Conservation (phyloP, 371 early-diverging fungal species). For the Syncephalastrum sp. region DNA sequence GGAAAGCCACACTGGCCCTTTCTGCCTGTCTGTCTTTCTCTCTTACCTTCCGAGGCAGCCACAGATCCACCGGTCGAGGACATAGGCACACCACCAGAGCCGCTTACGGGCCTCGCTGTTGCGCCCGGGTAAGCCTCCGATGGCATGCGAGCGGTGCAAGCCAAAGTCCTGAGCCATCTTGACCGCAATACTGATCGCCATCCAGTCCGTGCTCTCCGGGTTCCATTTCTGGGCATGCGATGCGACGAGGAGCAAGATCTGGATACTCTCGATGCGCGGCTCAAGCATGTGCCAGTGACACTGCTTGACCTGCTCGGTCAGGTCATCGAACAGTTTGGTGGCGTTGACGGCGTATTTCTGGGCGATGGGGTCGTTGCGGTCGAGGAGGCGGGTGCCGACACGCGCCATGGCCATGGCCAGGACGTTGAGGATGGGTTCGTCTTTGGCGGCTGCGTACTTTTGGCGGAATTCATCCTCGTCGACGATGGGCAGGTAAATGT, state of each 20-base stretch:
- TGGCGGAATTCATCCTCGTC: conserved; percentile 38
- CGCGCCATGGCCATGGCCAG: conserved; percentile 25
- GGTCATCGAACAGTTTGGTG: conserved; percentile 11
- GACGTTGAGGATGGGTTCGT: conserved; percentile 8
- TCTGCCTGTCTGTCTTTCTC: background rate
- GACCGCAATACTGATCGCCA: conserved; percentile 36
- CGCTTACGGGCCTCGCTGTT: conserved; percentile 25
- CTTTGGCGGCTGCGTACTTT: conserved; percentile 9
- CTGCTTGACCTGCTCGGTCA: conserved; percentile 13
- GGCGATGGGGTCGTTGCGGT: conserved; percentile 20
- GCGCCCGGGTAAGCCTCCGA: conserved; percentile 18
- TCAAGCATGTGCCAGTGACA: conserved; percentile 22
- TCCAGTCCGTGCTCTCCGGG: conserved; percentile 32
- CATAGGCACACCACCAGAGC: conserved; percentile 49
- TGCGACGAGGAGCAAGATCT: conserved; percentile 25
- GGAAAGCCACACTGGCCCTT: background rate
- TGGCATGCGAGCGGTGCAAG: conserved; percentile 35
- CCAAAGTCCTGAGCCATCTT: conserved; percentile 51
- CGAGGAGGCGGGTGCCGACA: conserved; percentile 19
- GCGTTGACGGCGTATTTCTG: conserved; percentile 22
- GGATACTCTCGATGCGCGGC: conserved; percentile 32
- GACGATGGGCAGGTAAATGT: conserved; percentile 31
- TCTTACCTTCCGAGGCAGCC: conserved; percentile 43
- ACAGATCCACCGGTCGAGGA: conserved; percentile 43
- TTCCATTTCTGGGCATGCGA: conserved; percentile 29